These are phyloP conservation scores for Digitaria exilis DNA, from an alignment of 202 grass and related monocot species.

Conservation along the genomic window DNA sequence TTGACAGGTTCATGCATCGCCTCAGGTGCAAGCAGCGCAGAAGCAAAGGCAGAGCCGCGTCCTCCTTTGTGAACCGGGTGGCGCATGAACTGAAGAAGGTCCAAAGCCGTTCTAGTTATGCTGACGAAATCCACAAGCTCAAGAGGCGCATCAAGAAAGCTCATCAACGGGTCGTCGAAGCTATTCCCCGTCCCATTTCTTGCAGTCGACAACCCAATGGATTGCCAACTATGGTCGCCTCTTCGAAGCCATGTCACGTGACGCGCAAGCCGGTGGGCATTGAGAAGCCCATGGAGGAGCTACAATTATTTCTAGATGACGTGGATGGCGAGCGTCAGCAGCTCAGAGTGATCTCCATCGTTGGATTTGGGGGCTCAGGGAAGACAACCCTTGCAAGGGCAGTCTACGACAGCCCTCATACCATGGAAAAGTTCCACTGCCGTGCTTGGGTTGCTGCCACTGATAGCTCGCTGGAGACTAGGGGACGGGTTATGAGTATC, in stretches of 20 bases:
- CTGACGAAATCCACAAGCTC: slow-evolving; percentile 39
- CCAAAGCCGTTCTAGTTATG: background rate
- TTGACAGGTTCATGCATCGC: slow-evolving; percentile 33
- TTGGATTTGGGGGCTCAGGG: slow-evolving; percentile 38
- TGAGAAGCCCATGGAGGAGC: slow-evolving; percentile 15
- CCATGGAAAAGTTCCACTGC: background rate
- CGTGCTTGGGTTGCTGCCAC: slow-evolving; percentile 26
- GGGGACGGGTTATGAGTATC: background rate
- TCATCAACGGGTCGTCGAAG: background rate
- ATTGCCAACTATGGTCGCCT: background rate
- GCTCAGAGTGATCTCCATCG: slow-evolving; percentile 43
- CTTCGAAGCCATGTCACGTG: background rate
- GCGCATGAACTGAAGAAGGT: slow-evolving; percentile 29
- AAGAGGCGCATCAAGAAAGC: slow-evolving; percentile 16
- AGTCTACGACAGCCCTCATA: background rate
- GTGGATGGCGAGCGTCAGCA: slow-evolving; percentile 34
- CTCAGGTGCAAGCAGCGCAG: slow-evolving; percentile 36
- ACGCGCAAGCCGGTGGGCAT: slow-evolving; percentile 16
- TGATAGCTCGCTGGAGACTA: background rate
- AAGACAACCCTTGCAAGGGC: slow-evolving; percentile 33
- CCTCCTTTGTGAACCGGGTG: background rate
- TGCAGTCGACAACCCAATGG: background rate
- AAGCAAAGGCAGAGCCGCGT: background rate
- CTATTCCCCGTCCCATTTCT: background rate
- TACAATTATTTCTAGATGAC: slow-evolving; percentile 19